Conservation (phyloP, 78 protist species). For the Salpingoeca rosetta region DNA sequence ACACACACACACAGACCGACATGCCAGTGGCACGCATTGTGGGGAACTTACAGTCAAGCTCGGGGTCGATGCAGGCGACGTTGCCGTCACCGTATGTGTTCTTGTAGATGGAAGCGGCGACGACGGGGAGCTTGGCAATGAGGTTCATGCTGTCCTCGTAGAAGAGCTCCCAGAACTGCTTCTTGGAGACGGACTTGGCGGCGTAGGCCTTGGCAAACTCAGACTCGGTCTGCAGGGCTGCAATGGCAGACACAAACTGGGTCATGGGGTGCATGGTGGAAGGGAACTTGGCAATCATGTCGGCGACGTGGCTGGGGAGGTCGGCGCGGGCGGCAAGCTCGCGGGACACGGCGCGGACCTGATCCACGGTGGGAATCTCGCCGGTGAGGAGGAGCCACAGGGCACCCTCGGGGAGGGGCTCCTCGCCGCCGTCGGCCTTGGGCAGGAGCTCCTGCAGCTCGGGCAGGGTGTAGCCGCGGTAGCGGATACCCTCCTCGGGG, state of each 20-base stretch:
- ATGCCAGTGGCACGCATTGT: not conserved
- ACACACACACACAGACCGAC: not conserved
- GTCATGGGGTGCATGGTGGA: conserved; percentile 91
- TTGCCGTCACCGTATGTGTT: conserved; percentile 51
- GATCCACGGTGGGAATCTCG: conserved; percentile 79
- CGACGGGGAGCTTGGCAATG: conserved; percentile 85
- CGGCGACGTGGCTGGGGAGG: conserved; percentile 49
- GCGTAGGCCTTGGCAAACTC: conserved; percentile 80
- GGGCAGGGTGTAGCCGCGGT: conserved; percentile 76
- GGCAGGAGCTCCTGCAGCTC: conserved; percentile 83
- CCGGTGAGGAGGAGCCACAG: conserved; percentile 92
- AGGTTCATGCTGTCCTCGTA: conserved; percentile 82
- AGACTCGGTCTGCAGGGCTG: conserved; percentile 66
- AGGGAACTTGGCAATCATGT: conserved; percentile 70
- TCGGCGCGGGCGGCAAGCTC: conserved; percentile 29
- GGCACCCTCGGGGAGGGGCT: conserved; percentile 88
- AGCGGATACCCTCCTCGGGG: conserved; percentile 87
- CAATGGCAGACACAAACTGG: conserved; percentile 62
- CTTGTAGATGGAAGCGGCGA: conserved; percentile 87
- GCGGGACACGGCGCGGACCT: conserved; percentile 17
- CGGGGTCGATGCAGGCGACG: conserved; percentile 43
- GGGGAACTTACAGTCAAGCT: conserved; percentile 24
- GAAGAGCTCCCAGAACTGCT: conserved; percentile 79
- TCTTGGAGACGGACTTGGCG: conserved; percentile 74
- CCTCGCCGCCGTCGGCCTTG: conserved; percentile 73